A percentile compares a stretch with the other conserved stretches of the same genome.
phyloP scores from a whole-genome alignment of 2,329 filamentous ascomycete genomes.

The Botryotinia narcissicola region DNA sequence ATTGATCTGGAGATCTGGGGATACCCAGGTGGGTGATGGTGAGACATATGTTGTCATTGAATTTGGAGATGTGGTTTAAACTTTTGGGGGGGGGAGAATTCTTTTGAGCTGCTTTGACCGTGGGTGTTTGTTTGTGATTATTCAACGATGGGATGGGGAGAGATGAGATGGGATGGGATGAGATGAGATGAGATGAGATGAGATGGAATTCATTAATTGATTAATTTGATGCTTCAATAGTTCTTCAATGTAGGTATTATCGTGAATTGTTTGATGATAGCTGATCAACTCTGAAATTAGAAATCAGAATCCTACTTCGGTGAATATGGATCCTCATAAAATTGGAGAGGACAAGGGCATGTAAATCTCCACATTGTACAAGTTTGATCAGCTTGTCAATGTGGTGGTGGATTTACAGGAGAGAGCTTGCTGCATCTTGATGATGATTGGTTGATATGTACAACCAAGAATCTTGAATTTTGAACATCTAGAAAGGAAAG shows the following conservation, averaged over 20 bases:
- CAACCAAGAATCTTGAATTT: conserved; percentile 4
- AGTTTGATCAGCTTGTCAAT: background rate
- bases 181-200: too few relatives aligned
- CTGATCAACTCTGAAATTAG: background rate
- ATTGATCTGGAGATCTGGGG: background rate
- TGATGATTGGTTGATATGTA: conserved; percentile 1
- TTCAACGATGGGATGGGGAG: too few relatives aligned
- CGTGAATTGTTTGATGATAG: background rate
- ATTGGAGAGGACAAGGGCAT: background rate
- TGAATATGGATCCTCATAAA: background rate
- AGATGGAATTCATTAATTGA: background rate
- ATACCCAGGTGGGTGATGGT: background rate
- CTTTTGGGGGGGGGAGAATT: background rate
- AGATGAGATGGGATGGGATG: too few relatives aligned
- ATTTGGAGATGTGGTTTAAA: background rate
- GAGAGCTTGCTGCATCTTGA: background rate
- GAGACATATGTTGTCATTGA: background rate
- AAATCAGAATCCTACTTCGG: background rate
- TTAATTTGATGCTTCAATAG: background rate
- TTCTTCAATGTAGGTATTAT: background rate
- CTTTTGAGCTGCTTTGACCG: background rate
- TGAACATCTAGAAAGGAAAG: background rate
- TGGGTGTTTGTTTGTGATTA: background rate
- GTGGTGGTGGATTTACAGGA: background rate
- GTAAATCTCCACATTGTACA: background rate